Base-by-base conservation (phyloP, 176 grass and related monocot species). In the Oryza officinalis region DNA sequence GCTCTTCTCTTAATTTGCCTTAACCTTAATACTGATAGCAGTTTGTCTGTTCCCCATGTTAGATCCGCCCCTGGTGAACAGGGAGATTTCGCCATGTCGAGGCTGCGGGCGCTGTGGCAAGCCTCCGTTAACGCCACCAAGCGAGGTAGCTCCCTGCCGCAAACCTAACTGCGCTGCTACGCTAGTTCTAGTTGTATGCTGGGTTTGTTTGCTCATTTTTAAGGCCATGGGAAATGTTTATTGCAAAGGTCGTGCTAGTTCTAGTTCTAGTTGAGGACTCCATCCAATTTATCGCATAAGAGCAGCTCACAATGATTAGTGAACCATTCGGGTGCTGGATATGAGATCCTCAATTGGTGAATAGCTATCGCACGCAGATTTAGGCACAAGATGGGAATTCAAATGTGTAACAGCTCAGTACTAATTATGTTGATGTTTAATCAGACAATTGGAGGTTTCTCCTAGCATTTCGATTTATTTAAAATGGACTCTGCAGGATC, bases 121-220 rank as follows among this genome's bases (percentile, higher is more conserved):
- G 93, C 93, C 73, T 95, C 93, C 30, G 65, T 95, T 59, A 90
- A 83, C 72, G 87, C 93, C 57, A 92, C 90, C 18, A 95, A 81
- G 83, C 74, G 87, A 92, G 93, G 93, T 92, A 89, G 38, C 37
- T 78, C 18, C 54, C 57, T 67, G 6, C 22, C 17, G 41, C 46
- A 73, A 23, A 23, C 40, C 52, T 80, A 63, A 41, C 0, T 63
- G 28, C 28, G 28, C 52, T 70, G 64, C 2, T 50, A 13, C 60
- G 13, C 25, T 67, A 6, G 23, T 11, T 25, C 23, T 67, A 9
- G 15, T 15, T 20, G 27, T 30, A 44, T 77, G 20, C 20, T 27
- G 44, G 46, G 9, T 84, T 26, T 74, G 35, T 22, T 80, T 69
- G 27, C 3, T 69, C 20, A 9, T 40, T 41, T 18, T 25, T 84